Evolutionary conservation across 2,329 filamentous ascomycete genomes (phyloP).

Genomic region (Xylaria digitata): DNA sequence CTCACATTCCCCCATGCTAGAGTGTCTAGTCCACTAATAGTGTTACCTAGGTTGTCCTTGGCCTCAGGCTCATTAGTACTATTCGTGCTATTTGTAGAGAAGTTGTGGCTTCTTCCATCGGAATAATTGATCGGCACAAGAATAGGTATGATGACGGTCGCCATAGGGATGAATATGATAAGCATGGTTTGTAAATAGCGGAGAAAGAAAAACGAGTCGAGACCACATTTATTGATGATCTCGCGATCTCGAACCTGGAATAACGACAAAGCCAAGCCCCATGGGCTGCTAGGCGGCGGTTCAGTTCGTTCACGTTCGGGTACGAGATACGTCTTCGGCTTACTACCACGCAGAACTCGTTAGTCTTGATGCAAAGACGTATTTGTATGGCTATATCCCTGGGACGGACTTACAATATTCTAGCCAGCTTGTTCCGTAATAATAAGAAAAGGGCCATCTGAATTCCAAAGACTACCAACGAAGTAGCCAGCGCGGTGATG

Average conservation of each 20-base stretch:
- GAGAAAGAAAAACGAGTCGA: slow-evolving; percentile 94
- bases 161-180: slow-evolving; percentile 90
- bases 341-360: slow-evolving; percentile 59
- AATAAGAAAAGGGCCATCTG: slow-evolving; percentile 78
- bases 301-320: slow-evolving; percentile 85
- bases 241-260: slow-evolving; percentile 78
- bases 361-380: slow-evolving; percentile 24
- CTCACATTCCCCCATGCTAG: slow-evolving; percentile 90
- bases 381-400: background rate
- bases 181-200: slow-evolving; percentile 82
- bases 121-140: slow-evolving; percentile 86
- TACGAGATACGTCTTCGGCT: slow-evolving; percentile 86
- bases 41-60: slow-evolving; percentile 40
- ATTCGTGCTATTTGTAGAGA: slow-evolving; percentile 47
- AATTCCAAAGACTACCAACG: slow-evolving; percentile 70
- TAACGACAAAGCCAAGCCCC: slow-evolving; percentile 67
- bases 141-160: slow-evolving; percentile 81
- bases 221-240: slow-evolving; percentile 92
- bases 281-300: slow-evolving; percentile 70
- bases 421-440: slow-evolving; percentile 79
- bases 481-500: slow-evolving; percentile 71
- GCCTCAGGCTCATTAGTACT: slow-evolving; percentile 33
- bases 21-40: slow-evolving; percentile 77
- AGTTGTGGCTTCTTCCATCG: slow-evolving; percentile 72
- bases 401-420: slow-evolving; percentile 77